Conservation (phyloP, 495 filamentous ascomycete genomes). For the Penicillium atrosanguineum region DNA sequence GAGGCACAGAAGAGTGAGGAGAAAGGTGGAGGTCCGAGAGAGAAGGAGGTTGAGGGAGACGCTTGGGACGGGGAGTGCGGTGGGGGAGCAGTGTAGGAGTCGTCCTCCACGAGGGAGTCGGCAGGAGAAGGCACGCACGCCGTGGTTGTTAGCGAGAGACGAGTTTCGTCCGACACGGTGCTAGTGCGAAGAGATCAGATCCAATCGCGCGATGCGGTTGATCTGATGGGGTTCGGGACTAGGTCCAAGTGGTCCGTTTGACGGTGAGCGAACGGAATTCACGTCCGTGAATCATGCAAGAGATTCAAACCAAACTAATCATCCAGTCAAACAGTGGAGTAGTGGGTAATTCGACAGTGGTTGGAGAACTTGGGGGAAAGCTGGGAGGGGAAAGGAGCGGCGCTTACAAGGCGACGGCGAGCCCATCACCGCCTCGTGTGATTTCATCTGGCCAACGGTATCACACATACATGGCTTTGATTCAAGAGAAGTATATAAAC, state of each 20-base stretch:
- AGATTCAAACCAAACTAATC: not conserved
- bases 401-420: constrained; percentile 14
- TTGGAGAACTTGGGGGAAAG: constrained; percentile 4
- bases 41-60: constrained; percentile 56
- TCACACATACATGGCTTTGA: not conserved
- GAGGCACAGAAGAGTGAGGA: constrained; percentile 57
- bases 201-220: constrained; percentile 21
- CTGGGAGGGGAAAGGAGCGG: constrained; percentile 15
- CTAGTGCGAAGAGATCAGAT: constrained; percentile 19
- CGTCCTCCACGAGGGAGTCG: constrained; percentile 46
- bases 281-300: not conserved
- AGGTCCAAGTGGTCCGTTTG: constrained; percentile 18
- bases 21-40: constrained; percentile 60
- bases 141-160: constrained; percentile 53
- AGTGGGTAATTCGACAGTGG: not conserved
- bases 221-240: constrained; percentile 28
- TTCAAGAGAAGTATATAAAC: no score
- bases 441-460: not conserved
- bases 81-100: constrained; percentile 57
- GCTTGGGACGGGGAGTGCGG: constrained; percentile 64
- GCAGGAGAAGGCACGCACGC: constrained; percentile 55
- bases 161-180: constrained; percentile 71
- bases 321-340: not conserved
- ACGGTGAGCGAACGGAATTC: not conserved
- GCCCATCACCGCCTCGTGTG: not conserved